Percentiles rank a stretch among this genome's conserved stretches.
These are phyloP conservation scores for Oryza glaberrima DNA, from an alignment of 176 grass and related monocot species.

Conservation along the genomic window DNA sequence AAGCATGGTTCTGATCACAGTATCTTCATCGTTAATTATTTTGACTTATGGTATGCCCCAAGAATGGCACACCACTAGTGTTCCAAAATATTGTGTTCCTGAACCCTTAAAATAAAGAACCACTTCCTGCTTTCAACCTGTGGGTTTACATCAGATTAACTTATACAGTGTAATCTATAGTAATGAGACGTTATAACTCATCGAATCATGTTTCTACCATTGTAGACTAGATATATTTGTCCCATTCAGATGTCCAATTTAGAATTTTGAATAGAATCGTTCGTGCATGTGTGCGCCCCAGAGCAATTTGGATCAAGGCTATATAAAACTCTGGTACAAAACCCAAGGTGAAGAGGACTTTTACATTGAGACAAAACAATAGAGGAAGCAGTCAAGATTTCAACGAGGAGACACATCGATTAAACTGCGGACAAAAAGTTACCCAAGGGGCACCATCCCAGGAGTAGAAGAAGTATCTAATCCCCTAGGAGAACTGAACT, in stretches of 20 bases:
- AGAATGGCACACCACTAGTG: conserved; percentile 20
- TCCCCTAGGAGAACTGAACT: conserved; percentile 39
- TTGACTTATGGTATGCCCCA: conserved; percentile 18
- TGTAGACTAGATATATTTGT: conserved; percentile 1
- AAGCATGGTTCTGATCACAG: conserved; percentile 20
- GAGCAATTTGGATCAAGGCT: neutral
- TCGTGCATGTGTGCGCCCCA: neutral
- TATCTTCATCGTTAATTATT: conserved; percentile 8
- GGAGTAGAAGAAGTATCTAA: conserved; percentile 85
- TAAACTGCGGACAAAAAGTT: conserved; percentile 48
- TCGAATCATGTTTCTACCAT: neutral
- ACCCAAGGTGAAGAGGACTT: neutral
- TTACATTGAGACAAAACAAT: conserved; percentile 30
- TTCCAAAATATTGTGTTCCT: conserved; percentile 17
- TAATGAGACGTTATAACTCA: neutral
- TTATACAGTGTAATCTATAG: neutral
- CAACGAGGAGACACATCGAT: conserved; percentile 40
- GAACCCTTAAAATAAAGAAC: neutral
- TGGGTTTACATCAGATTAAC: neutral
- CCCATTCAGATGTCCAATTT: neutral
- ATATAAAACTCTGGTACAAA: conserved; percentile 3
- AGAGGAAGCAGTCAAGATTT: conserved; percentile 31
- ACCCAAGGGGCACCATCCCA: conserved; percentile 55
- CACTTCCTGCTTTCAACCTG: neutral
- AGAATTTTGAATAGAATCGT: neutral